A percentile compares a stretch with the other conserved stretches of the same genome.
Evolutionary conservation across 208 protist species (phyloP).

Genomic region (Tritrichomonas foetus): DNA sequence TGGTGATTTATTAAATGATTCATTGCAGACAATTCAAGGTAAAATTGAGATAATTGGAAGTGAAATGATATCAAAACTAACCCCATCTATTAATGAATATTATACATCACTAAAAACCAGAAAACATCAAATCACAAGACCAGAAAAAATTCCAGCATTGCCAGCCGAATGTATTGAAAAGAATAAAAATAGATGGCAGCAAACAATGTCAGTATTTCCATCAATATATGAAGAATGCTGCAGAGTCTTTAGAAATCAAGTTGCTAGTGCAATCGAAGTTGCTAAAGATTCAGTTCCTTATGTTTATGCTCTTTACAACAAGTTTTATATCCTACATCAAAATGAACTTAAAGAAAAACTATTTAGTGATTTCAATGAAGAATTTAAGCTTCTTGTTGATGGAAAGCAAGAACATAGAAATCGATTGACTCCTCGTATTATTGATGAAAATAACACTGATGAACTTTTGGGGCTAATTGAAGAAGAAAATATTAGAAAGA

Average conservation of each 20-base stretch:
- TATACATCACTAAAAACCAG: not conserved
- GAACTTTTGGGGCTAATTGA: not conserved
- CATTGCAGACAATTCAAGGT: not conserved
- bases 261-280: not conserved
- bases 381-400: not conserved
- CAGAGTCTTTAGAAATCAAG: not conserved
- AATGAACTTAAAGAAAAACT: not conserved
- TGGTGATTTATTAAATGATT: not conserved
- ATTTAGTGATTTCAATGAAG: not conserved
- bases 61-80: not conserved
- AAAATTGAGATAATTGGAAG: not conserved
- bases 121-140: not conserved
- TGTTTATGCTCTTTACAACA: not conserved
- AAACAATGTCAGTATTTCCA: not conserved
- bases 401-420: not conserved
- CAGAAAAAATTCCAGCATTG: not conserved
- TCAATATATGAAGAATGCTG: not conserved
- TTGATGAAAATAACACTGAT: not conserved
- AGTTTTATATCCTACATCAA: not conserved
- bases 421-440: not conserved
- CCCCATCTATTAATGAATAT: not conserved
- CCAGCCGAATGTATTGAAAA: not conserved
- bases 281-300: not conserved
- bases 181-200: not conserved
- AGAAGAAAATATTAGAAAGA: not conserved